Conservation (phyloP, 2,329 filamentous ascomycete species). For the Penicillium corylophilum region DNA sequence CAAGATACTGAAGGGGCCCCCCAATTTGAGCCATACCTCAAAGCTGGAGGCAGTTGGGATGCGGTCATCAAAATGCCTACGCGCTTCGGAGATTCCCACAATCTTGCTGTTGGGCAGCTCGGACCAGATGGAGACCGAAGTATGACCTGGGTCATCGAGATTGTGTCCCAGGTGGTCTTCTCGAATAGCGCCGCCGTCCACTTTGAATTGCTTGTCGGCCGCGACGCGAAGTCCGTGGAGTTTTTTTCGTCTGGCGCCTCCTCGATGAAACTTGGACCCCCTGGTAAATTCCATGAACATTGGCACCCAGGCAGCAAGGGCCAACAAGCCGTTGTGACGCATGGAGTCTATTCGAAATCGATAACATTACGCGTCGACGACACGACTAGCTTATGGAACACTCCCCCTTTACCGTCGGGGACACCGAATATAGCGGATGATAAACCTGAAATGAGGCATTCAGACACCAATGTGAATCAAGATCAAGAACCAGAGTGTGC, state of each 20-base stretch:
- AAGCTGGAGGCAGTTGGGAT: slow-evolving; percentile 85
- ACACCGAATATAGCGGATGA: neutral
- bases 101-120: slow-evolving; percentile 46
- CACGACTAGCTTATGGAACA: slow-evolving; percentile 88
- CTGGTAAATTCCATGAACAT: slow-evolving; percentile 62
- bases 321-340: slow-evolving; percentile 61
- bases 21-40: slow-evolving; percentile 93
- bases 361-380: slow-evolving; percentile 79
- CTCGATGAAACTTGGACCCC: slow-evolving; percentile 14
- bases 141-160: slow-evolving; percentile 85
- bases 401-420: slow-evolving; percentile 69
- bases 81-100: slow-evolving; percentile 52
- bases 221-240: slow-evolving; percentile 79
- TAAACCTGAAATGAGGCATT: slow-evolving; percentile 8
- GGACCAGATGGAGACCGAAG: slow-evolving; percentile 49
- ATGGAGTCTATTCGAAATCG: slow-evolving; percentile 81
- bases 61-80: slow-evolving; percentile 79
- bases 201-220: slow-evolving; percentile 81
- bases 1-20: slow-evolving; percentile 72
- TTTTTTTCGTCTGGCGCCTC: slow-evolving; percentile 60
- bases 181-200: slow-evolving; percentile 82
- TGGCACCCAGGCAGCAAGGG: slow-evolving; percentile 60
- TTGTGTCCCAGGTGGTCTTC: slow-evolving; percentile 91
- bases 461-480: neutral
- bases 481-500: slow-evolving; percentile 1